Evolutionary conservation across 2,329 filamentous ascomycete genomes (phyloP), one percentile per base, ranked within the genome.

Genomic region (Hypomyces perniciosus): DNA sequence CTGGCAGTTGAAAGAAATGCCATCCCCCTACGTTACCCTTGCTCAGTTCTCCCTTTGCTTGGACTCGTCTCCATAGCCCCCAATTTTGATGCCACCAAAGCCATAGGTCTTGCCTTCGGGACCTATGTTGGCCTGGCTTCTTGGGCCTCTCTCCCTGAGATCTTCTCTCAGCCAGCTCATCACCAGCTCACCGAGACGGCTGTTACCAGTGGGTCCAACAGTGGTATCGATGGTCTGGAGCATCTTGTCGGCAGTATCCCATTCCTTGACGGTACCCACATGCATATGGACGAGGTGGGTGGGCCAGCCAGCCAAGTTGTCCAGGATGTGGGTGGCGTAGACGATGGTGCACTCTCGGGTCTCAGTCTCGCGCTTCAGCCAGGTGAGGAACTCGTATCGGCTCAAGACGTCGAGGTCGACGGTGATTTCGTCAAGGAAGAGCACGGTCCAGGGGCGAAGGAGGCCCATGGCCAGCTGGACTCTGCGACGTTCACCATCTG

Each of bases 401-500:
- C 83, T 88, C 54, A 96, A 78, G 52, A 99, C 79, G 68, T 99
- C 93, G 54, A 99, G 75, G 68, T 99, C 93, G 7, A 99, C 93
- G 1, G 93, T 99, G 67, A 97, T 96, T 68, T 97, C 92, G 65
- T 99, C 93, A 38, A 99, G 79, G 48, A 99, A 76, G 29, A 99
- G 74, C 4, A 99, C 86, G 8, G 83, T 84, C 93, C 93, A 99
- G 1, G 93, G 93, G 3, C 92, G 78, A 41, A 99, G 71, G 7
- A 99, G 75, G 0, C 93, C 93, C 93, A 99, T 99, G 54, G 91
- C 91, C 6, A 99, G 78, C 74, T 99, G 93, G 5, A 99, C 93
- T 13, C 93, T 79, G 12, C 93, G 79, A 12, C 93, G 75, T 74
- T 99, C 93, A 46, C 93, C 93, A 64, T 99, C 93, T 1, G 84